These are phyloP conservation scores for Lodderomyces oxycetoniae DNA, from an alignment of 1,139 yeast species.

Conservation along the genomic window DNA sequence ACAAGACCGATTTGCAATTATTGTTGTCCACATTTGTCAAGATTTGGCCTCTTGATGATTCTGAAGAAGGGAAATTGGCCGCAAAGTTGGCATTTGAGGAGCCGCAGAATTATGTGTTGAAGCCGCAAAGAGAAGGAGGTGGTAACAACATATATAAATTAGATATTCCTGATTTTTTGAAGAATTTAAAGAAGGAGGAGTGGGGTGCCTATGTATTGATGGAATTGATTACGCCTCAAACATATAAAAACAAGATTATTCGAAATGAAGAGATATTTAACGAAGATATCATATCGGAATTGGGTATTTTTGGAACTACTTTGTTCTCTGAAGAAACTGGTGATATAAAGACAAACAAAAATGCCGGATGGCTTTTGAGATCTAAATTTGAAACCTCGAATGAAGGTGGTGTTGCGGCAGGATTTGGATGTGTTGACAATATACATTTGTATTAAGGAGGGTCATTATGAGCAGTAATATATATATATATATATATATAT, in stretches of 20 bases:
- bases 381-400: constrained; percentile 82
- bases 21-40: constrained; percentile 69
- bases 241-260: constrained; percentile 60
- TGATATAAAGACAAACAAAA: constrained; percentile 54
- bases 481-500: too few relatives aligned
- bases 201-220: constrained; percentile 92
- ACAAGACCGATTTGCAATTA: constrained; percentile 22
- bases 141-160: constrained; percentile 89
- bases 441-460: constrained; percentile 37
- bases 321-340: constrained; percentile 65
- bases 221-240: constrained; percentile 85
- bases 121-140: constrained; percentile 96
- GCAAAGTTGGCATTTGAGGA: constrained; percentile 59
- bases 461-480: too few relatives aligned
- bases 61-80: constrained; percentile 62
- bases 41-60: constrained; percentile 78
- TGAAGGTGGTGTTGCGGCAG: constrained; percentile 99
- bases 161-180: constrained; percentile 72
- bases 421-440: constrained; percentile 94
- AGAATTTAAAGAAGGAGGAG: constrained; percentile 55
- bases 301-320: constrained; percentile 85
- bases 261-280: constrained; percentile 56
- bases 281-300: constrained; percentile 78
- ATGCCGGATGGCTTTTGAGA: constrained; percentile 81
- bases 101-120: constrained; percentile 74